Evolutionary conservation across 164 flowering plant genomes (phyloP).

Genomic region (Sedum album): DNA sequence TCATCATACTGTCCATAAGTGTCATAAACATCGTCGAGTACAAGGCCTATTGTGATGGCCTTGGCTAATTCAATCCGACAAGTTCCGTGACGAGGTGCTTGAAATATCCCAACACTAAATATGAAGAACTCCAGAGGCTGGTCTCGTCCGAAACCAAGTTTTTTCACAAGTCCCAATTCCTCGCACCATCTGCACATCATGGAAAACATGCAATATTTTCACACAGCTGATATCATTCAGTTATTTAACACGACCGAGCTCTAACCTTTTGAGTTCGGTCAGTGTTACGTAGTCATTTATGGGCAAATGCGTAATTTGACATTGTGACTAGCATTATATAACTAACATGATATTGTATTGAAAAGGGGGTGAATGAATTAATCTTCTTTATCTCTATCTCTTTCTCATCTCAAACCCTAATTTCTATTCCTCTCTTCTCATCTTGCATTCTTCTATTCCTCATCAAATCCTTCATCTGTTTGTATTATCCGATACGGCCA

Average conservation of each 20-base stretch:
- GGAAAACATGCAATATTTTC: not conserved
- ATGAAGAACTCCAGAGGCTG: constrained; percentile 22
- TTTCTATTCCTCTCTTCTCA: too few relatives aligned
- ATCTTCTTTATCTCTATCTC: too few relatives aligned
- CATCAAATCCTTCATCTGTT: too few relatives aligned
- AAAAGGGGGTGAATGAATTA: too few relatives aligned
- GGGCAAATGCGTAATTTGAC: too few relatives aligned
- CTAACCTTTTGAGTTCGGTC: constrained; percentile 9
- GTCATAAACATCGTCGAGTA: constrained; percentile 22
- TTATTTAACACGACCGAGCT: not conserved
- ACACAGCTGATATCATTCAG: not conserved
- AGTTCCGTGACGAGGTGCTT: constrained; percentile 16
- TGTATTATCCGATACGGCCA: too few relatives aligned
- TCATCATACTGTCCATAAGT: too few relatives aligned
- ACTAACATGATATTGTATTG: too few relatives aligned
- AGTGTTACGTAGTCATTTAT: too few relatives aligned
- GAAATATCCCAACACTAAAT: constrained; percentile 26
- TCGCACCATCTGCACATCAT: constrained; percentile 26
- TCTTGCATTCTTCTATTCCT: too few relatives aligned
- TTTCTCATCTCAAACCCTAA: too few relatives aligned
- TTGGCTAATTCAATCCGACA: constrained; percentile 23
- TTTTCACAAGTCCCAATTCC: constrained; percentile 21
- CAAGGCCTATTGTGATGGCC: constrained; percentile 20
- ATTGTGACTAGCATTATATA: too few relatives aligned
- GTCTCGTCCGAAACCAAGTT: constrained; percentile 25